Evolutionary conservation across 1,284 basidiomycete species (phyloP).

Genomic region (Tilletia indica): DNA sequence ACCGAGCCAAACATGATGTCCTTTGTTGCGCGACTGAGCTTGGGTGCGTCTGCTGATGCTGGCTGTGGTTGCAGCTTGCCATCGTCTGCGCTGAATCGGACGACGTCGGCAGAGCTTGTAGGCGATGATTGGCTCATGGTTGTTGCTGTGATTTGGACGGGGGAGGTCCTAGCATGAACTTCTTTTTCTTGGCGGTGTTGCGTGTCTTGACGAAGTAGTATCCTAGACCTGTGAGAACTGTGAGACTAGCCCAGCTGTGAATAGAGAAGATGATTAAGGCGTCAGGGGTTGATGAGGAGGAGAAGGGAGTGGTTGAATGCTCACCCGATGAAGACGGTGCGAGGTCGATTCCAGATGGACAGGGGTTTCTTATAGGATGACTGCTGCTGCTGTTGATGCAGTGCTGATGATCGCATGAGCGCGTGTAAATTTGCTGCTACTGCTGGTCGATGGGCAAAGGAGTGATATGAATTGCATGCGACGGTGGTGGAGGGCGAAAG

Average conservation of each 20-base stretch:
- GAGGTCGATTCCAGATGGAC: slow-evolving; percentile 7
- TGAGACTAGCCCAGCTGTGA: slow-evolving; percentile 10
- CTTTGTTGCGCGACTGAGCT: slow-evolving; percentile 45
- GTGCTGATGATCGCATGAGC: too few relatives aligned
- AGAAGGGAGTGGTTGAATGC: background rate
- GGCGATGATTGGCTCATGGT: slow-evolving; percentile 7
- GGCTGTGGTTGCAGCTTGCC: background rate
- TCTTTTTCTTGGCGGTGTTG: slow-evolving; percentile 15
- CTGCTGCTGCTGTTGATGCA: too few relatives aligned
- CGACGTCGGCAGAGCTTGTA: background rate
- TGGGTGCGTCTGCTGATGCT: background rate
- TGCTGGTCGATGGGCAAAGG: too few relatives aligned
- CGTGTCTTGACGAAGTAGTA: slow-evolving; percentile 18
- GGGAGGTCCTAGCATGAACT: slow-evolving; percentile 4
- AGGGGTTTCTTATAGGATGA: too few relatives aligned
- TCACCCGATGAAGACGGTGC: background rate
- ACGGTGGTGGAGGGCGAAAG: too few relatives aligned
- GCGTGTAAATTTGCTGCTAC: too few relatives aligned
- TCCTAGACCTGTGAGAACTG: slow-evolving; percentile 8
- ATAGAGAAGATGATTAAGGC: background rate
- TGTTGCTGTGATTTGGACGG: background rate
- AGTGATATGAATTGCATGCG: too few relatives aligned
- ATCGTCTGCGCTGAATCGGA: background rate
- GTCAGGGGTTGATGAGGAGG: background rate
- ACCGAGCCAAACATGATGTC: slow-evolving; percentile 52